Base-by-base conservation (phyloP, 1,139 yeast species). In the Nakaseomyces kungkrabaensis region DNA sequence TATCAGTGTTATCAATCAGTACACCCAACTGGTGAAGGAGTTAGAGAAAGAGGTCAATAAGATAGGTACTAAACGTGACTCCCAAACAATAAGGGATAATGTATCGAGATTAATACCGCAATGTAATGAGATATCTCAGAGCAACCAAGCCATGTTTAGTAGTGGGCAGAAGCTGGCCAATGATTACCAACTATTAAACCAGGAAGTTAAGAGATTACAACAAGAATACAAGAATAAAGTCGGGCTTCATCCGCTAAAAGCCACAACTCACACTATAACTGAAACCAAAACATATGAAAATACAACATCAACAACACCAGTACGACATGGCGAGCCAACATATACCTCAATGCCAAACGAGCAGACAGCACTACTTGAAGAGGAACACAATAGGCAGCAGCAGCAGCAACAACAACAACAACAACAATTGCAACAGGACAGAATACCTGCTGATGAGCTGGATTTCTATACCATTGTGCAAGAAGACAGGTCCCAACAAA, bases 401-500 rank as follows among this genome's bases (percentile, higher is more conserved):
- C 50, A 59, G 34, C 66, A 59, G 54, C 66, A 51, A 45, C 67
- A 56, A 4, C 17, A 17, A 48, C 68, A 55, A 45, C 67, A 64
- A 43, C 69, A 63, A 45, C 67, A 58, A 32, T n/a, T 36, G 47
- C 67, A 56, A 43, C 67, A 65, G 45, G 69, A 62, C 44, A 67
- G 58, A 33, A 58, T 59, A 25, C 66, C 62, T 41, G 74, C 82
- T 53, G 77, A 85, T 8, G 95, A 86, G 48, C 69, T 86, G n/a
- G 88, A 82, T 58, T 81, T 85, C 56, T 95, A 88, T 59, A 60
- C 78, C 3, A 68, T 81, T 9, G 68, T 89, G 6, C 79, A 89
- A 2, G 79, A 82, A 52, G 92, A 87, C 60, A 70, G 96, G 51
- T 82, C 85, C 53, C 69, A 78, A 26, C 95, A 87, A 54, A 85